These are phyloP conservation scores for Boletus coccyginus DNA, from an alignment of 768 basidiomycete genomes.

Conservation along the genomic window DNA sequence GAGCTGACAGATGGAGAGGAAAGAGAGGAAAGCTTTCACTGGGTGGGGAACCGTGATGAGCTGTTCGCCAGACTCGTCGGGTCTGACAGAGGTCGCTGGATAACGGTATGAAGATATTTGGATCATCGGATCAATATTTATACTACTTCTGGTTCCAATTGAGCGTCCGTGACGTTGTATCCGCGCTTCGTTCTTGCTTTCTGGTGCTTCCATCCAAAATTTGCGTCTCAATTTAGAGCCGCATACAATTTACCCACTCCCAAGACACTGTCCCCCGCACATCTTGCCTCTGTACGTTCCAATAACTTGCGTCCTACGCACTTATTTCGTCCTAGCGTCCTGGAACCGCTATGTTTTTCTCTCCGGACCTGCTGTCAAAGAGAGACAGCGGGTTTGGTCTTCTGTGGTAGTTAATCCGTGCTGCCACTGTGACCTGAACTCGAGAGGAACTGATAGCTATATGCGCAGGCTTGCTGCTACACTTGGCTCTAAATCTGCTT, in stretches of 20 bases:
- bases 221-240: not conserved
- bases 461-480: conserved; percentile 82
- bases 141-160: conserved; percentile 13
- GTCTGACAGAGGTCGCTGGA: conserved; percentile 47
- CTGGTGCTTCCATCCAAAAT: conserved; percentile 6
- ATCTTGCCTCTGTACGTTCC: conserved; percentile 2
- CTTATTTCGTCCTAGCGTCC: not conserved
- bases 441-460: conserved; percentile 5
- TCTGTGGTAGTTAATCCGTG: conserved; percentile 55
- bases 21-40: conserved; percentile 53
- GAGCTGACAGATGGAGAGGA: conserved; percentile 29
- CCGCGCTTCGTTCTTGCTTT: conserved; percentile 24
- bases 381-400: conserved; percentile 88
- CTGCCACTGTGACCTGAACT: not conserved
- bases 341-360: conserved; percentile 70
- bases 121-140: conserved; percentile 2
- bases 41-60: conserved; percentile 63
- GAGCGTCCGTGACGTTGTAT: not conserved
- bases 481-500: conserved; percentile 81
- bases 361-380: conserved; percentile 73
- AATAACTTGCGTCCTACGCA: not conserved
- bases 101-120: conserved; percentile 36
- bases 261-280: not conserved
- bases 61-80: conserved; percentile 64
- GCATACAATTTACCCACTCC: conserved; percentile 7